These are phyloP conservation scores for Didymella segeticola DNA, from an alignment of 2,329 filamentous ascomycete genomes.

Conservation along the genomic window DNA sequence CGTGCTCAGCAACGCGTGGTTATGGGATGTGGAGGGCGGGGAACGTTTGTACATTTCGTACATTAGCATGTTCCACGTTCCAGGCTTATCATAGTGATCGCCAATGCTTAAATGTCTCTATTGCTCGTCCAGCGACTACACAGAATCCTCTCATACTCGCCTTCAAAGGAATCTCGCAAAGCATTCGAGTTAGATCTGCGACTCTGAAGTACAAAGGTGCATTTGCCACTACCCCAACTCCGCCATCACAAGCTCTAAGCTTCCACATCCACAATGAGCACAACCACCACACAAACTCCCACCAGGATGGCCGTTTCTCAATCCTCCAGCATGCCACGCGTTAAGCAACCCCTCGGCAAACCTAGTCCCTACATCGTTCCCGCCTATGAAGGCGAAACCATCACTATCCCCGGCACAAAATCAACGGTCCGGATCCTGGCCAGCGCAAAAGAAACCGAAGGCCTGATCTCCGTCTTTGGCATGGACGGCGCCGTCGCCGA, in stretches of 20 bases:
- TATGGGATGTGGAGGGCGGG: background rate
- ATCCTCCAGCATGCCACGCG: conserved; percentile 12
- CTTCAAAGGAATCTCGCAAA: background rate
- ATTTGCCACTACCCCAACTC: background rate
- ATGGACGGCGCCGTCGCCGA: conserved; percentile 27
- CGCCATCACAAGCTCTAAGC: background rate
- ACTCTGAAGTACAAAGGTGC: background rate
- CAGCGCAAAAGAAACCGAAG: conserved; percentile 23
- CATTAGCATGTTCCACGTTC: background rate
- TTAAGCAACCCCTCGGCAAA: conserved; percentile 16
- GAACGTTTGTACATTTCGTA: conserved; percentile 6
- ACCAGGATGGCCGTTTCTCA: conserved; percentile 7
- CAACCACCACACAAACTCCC: conserved; percentile 1
- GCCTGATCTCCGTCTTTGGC: conserved; percentile 27
- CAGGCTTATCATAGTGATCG: background rate
- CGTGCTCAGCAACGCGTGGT: background rate
- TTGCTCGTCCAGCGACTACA: background rate
- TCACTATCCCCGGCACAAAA: conserved; percentile 27
- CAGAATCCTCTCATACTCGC: background rate
- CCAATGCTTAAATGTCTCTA: background rate
- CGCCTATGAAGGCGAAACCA: conserved; percentile 23
- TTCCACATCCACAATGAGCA: background rate
- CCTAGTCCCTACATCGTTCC: conserved; percentile 24
- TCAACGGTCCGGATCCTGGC: conserved; percentile 25
- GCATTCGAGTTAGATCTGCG: background rate